Evolutionary conservation across 129 eudicot species (phyloP), one percentile per base, ranked within the genome.

Genomic region (Ambrosia trifida): DNA sequence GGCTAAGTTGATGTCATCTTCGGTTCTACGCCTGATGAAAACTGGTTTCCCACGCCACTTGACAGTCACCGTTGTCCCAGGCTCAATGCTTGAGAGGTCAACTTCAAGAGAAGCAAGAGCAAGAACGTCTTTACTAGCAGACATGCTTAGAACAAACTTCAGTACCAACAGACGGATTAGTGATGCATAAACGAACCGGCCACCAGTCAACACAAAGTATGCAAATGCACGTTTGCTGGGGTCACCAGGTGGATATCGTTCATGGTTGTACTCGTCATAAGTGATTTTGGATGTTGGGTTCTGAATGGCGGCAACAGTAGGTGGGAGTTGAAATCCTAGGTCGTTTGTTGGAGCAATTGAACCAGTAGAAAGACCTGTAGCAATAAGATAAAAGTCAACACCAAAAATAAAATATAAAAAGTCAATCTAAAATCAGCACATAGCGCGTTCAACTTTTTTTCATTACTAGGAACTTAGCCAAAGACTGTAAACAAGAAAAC

Each of bases 41-140:
- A 85, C 90, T 2, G 90, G 90, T 76, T 85, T 85, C 61, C 90
- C 90, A 73, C 90, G 90, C 90, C 90, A 85, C 75, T 85, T 85
- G 13, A 85, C 90, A 14, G 90, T 85, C 16, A 82, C 86, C 0
- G 90, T 85, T 12, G 74, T 68, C 11, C 90, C 90, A 5, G 90
- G 85, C 59, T 85, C 90, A 45, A 85, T 85, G 81, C 85, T 85
- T 3, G 83, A 60, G 5, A 85, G 90, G 40, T 85, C 90, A 43
- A 85, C 90, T 78, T 85, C 90, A 2, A 82, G 81, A 3, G 90
- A 85, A 17, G 90, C 90, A 45, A 85, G 69, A 0, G 90, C 90
- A 30, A 85, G 90, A 80, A 85, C 90, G 54, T 85, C 90, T 72
- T 82, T 85, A 77, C 87, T 85, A 38, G 90, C 87, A 11, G 90